These are phyloP conservation scores for Lactarius hatsudake DNA, from an alignment of 768 basidiomycete species.

Conservation along the genomic window DNA sequence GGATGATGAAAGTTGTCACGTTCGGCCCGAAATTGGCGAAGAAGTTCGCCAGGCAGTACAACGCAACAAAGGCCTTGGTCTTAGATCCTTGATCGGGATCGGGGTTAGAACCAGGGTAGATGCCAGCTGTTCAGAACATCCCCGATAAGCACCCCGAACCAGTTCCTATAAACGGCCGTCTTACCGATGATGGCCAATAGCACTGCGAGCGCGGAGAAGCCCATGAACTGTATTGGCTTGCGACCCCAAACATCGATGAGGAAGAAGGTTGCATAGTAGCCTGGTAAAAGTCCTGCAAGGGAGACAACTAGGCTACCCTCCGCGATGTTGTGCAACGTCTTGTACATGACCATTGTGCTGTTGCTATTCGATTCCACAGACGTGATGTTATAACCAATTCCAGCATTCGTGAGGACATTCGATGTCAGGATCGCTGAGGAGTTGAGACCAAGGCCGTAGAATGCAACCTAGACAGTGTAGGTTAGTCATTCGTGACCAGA, in stretches of 20 bases:
- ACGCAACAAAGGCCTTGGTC: constrained; percentile 37
- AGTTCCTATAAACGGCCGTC: constrained; percentile 30
- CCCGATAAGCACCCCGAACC: constrained; percentile 31
- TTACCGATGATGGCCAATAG: constrained; percentile 68
- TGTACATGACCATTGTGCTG: constrained; percentile 35
- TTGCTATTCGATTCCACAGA: constrained; percentile 27
- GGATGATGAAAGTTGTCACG: constrained; percentile 44
- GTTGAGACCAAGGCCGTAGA: constrained; percentile 87
- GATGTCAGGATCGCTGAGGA: constrained; percentile 68
- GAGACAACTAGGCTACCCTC: constrained; percentile 76
- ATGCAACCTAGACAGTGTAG: constrained; percentile 56
- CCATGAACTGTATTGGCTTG: constrained; percentile 78
- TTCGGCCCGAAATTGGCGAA: constrained; percentile 46
- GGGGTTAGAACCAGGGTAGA: constrained; percentile 5
- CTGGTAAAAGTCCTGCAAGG: constrained; percentile 76
- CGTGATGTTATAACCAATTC: constrained; percentile 47
- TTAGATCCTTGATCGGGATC: constrained; percentile 38
- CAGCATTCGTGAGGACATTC: constrained; percentile 40
- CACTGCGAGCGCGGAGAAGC: constrained; percentile 62
- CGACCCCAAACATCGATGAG: constrained; percentile 78
- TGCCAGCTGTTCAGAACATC: constrained; percentile 23
- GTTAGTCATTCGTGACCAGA: neutral
- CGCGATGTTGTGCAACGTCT: constrained; percentile 58
- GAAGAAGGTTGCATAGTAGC: constrained; percentile 63
- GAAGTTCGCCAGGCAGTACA: constrained; percentile 42